Conservation (phyloP, 495 filamentous ascomycete genomes). For the Sordaria brevicollis region DNA sequence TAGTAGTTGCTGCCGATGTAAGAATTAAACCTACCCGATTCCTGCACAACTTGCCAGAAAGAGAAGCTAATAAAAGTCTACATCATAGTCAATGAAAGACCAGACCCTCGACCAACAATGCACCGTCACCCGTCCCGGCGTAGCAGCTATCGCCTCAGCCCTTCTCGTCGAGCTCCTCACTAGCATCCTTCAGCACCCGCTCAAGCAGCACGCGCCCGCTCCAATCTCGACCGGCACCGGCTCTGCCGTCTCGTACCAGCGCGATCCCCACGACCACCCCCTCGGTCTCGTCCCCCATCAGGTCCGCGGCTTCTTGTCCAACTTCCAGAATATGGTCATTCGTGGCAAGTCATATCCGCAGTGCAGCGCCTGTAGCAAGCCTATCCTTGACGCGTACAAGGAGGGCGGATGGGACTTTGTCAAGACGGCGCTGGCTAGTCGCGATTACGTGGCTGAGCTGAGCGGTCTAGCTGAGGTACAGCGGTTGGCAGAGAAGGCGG, state of each 20-base stretch:
- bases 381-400: conserved; percentile 60
- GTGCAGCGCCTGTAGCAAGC: conserved; percentile 84
- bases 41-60: not conserved
- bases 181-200: conserved; percentile 77
- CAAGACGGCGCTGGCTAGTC: conserved; percentile 70
- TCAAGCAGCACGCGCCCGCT: conserved; percentile 48
- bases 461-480: conserved; percentile 91
- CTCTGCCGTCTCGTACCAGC: conserved; percentile 33
- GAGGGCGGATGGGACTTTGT: conserved; percentile 80
- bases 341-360: conserved; percentile 75
- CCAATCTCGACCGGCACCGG: conserved; percentile 22
- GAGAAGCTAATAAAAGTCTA: conserved; percentile 30
- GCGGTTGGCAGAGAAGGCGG: conserved; percentile 54
- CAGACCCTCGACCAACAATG: conserved; percentile 96
- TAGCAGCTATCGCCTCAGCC: conserved; percentile 85
- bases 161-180: conserved; percentile 85
- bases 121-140: conserved; percentile 88
- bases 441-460: conserved; percentile 80
- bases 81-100: conserved; percentile 69
- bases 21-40: conserved; percentile 33
- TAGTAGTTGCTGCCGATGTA: conserved; percentile 90
- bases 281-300: conserved; percentile 87
- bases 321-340: conserved; percentile 73
- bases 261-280: conserved; percentile 54
- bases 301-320: conserved; percentile 83